Conservation (phyloP, 2,329 filamentous ascomycete species). For the Camptophora hylomeconis region DNA sequence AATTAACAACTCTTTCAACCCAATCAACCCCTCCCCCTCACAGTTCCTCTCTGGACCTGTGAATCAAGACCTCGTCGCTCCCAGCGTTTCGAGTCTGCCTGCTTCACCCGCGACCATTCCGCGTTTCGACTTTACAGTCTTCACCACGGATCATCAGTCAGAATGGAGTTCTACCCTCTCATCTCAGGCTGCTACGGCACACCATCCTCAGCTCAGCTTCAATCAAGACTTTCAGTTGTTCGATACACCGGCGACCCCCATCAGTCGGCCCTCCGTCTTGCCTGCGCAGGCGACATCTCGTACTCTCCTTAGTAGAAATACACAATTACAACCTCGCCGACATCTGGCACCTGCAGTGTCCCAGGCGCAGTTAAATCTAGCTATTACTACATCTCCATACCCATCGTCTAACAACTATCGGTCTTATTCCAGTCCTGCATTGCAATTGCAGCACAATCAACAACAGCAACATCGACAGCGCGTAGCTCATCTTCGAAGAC, state of each 20-base stretch:
- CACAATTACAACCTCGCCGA: slow-evolving; percentile 15
- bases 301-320: slow-evolving; percentile 19
- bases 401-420: slow-evolving; percentile 15
- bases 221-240: slow-evolving; percentile 24
- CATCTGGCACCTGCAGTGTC: slow-evolving; percentile 13
- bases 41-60: slow-evolving; percentile 22
- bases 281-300: slow-evolving; percentile 20
- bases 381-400: slow-evolving; percentile 13
- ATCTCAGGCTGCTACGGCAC: slow-evolving; percentile 19
- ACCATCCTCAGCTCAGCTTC: slow-evolving; percentile 14
- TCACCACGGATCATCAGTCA: slow-evolving; percentile 24
- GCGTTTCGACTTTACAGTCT: slow-evolving; percentile 21
- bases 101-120: slow-evolving; percentile 21
- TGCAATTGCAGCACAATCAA: slow-evolving; percentile 11
- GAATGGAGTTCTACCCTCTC: slow-evolving; percentile 24
- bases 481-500: slow-evolving; percentile 14
- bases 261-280: slow-evolving; percentile 15
- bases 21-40: slow-evolving; percentile 18
- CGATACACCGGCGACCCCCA: slow-evolving; percentile 16
- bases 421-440: slow-evolving; percentile 16
- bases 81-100: slow-evolving; percentile 18
- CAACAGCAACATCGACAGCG: slow-evolving; percentile 16
- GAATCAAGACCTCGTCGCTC: slow-evolving; percentile 19
- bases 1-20: slow-evolving; percentile 6
- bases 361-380: slow-evolving; percentile 8